Evolutionary conservation across 768 basidiomycete genomes (phyloP).

Genomic region (Agrocybe chaxingu): DNA sequence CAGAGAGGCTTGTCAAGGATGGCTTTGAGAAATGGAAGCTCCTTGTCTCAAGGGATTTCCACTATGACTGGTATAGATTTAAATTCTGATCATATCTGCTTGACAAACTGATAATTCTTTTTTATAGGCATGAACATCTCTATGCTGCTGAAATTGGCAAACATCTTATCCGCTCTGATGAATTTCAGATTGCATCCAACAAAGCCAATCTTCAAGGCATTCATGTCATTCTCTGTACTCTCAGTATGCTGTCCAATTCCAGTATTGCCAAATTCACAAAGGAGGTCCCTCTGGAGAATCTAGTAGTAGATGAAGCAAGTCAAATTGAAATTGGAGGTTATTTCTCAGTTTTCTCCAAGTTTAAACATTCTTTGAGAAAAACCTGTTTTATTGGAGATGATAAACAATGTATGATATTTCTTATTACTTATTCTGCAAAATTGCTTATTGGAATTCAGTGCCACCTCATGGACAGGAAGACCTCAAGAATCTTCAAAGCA

Average conservation of each 20-base stretch:
- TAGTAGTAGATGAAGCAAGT: constrained; percentile 65
- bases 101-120: constrained; percentile 1
- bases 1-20: constrained; percentile 65
- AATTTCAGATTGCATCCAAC: constrained; percentile 23
- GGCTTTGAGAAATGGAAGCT: constrained; percentile 58
- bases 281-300: constrained; percentile 40
- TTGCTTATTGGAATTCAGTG: constrained; percentile 40
- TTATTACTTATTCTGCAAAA: constrained; percentile 10
- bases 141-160: constrained; percentile 42
- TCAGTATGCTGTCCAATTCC: constrained; percentile 66
- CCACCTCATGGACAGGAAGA: constrained; percentile 79
- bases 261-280: constrained; percentile 29
- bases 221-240: constrained; percentile 70
- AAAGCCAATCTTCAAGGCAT: constrained; percentile 29
- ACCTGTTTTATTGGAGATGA: constrained; percentile 65
- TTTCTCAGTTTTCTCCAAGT: constrained; percentile 36
- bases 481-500: constrained; percentile 59
- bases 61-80: constrained; percentile 51
- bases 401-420: constrained; percentile 51
- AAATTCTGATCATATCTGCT: constrained; percentile 2
- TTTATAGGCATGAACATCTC: constrained; percentile 75
- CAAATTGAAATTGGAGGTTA: constrained; percentile 62
- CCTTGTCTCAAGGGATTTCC: constrained; percentile 68
- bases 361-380: constrained; percentile 41
- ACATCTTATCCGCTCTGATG: constrained; percentile 52